These are phyloP conservation scores for Euphorbia schlechtendalii DNA, from an alignment of 441 rosid genomes.

Conservation along the genomic window DNA sequence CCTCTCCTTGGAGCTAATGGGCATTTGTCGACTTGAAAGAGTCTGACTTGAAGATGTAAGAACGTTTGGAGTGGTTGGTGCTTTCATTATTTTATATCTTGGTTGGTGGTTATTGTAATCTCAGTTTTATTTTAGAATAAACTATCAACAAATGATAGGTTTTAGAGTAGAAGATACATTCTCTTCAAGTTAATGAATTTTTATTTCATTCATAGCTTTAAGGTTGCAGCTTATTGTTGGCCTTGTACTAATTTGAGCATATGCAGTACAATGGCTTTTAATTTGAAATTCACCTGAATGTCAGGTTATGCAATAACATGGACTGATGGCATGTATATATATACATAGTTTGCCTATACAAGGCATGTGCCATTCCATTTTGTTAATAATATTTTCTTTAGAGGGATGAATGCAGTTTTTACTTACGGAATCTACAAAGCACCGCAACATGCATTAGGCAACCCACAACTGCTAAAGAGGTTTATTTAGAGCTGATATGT, in stretches of 20 bases:
- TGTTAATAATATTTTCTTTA: too few relatives aligned
- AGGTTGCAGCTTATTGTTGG: background rate
- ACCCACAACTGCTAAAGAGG: too few relatives aligned
- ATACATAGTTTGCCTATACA: too few relatives aligned
- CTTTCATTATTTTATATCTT: constrained; percentile 26
- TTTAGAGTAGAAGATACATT: background rate
- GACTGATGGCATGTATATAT: too few relatives aligned
- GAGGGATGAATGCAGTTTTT: too few relatives aligned
- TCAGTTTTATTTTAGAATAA: background rate
- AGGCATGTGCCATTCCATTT: too few relatives aligned
- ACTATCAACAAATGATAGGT: background rate
- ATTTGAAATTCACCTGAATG: too few relatives aligned
- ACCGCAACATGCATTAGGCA: too few relatives aligned
- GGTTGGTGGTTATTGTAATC: background rate
- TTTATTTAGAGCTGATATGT: too few relatives aligned
- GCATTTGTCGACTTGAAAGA: constrained; percentile 32
- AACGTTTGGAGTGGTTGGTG: constrained; percentile 27
- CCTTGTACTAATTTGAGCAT: background rate
- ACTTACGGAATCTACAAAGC: too few relatives aligned
- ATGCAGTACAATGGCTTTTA: background rate
- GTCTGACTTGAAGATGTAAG: constrained; percentile 32
- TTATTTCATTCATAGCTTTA: background rate
- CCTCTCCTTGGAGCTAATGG: constrained; percentile 46
- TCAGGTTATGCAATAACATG: too few relatives aligned
- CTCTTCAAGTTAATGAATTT: background rate